phyloP scores from a whole-genome alignment of 164 flowering plant species.

The Taxillus chinensis region DNA sequence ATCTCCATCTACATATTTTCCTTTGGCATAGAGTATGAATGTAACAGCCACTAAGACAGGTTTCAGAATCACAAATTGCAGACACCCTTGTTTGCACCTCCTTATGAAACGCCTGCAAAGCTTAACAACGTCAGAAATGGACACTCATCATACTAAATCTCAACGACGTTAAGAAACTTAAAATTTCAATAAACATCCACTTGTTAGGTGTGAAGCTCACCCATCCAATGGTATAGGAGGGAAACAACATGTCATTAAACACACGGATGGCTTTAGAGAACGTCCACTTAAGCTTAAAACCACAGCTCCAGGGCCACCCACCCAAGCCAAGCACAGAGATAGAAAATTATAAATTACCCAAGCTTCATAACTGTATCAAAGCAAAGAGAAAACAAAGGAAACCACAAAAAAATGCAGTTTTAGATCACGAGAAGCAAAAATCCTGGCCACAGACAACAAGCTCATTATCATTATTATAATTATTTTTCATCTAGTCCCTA shows the following conservation, averaged over 20 bases:
- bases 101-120: slow-evolving; percentile 83
- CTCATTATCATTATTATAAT: no score
- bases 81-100: slow-evolving; percentile 93
- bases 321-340: slow-evolving; percentile 96
- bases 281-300: slow-evolving; percentile 81
- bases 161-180: neutral
- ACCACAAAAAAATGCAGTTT: neutral
- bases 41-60: slow-evolving; percentile 81
- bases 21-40: slow-evolving; percentile 77
- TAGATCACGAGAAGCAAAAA: no score
- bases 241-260: slow-evolving; percentile 91
- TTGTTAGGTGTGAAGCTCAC: slow-evolving; percentile 29
- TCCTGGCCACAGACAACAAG: no score
- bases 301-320: slow-evolving; percentile 98
- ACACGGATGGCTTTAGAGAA: slow-evolving; percentile 70
- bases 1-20: slow-evolving; percentile 90
- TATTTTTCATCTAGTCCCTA: no score
- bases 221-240: slow-evolving; percentile 87
- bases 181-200: neutral
- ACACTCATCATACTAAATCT: neutral
- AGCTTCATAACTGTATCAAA: slow-evolving; percentile 84
- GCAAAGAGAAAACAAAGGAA: neutral
- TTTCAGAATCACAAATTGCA: slow-evolving; percentile 96
- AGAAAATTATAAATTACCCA: slow-evolving; percentile 97
- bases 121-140: slow-evolving; percentile 3